phyloP scores from a whole-genome alignment of 1,139 yeast genomes.

The Geotrichum candidum region DNA sequence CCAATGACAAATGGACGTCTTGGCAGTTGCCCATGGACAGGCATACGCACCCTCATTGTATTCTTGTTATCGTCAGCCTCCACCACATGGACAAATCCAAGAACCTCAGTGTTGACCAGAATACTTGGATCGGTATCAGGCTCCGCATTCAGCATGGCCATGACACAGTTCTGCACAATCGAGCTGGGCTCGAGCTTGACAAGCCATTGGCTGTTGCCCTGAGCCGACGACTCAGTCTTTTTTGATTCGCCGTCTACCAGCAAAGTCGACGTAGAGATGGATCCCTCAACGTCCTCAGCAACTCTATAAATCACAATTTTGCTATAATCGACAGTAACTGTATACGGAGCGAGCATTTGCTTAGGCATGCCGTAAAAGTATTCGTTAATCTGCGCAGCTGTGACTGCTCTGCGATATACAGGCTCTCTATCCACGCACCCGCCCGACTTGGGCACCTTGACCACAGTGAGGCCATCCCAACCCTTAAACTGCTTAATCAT shows the following conservation, averaged over 20 bases:
- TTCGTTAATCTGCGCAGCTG: conserved; percentile 72
- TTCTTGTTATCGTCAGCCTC: conserved; percentile 64
- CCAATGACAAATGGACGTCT: conserved; percentile 61
- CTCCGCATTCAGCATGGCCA: conserved; percentile 65
- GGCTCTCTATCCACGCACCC: conserved; percentile 76
- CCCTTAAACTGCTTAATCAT: conserved; percentile 45
- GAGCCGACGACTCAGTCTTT: not conserved
- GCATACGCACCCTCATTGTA: conserved; percentile 69
- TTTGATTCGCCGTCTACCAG: not conserved
- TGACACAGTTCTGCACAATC: conserved; percentile 62
- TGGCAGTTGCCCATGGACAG: conserved; percentile 84
- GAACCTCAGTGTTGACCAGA: conserved; percentile 52
- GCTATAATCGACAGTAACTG: conserved; percentile 49
- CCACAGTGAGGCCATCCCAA: conserved; percentile 33
- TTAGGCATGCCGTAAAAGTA: conserved; percentile 78
- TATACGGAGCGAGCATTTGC: conserved; percentile 70
- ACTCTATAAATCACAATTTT: conserved; percentile 50
- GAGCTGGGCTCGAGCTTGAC: conserved; percentile 47
- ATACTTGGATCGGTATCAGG: conserved; percentile 45
- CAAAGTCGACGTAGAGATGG: not conserved
- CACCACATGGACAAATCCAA: conserved; percentile 57
- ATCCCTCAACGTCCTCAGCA: conserved; percentile 28
- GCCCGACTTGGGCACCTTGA: conserved; percentile 64
- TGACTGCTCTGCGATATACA: conserved; percentile 58
- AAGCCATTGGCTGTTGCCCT: conserved; percentile 21